Base-by-base conservation (phyloP, 2,329 filamentous ascomycete genomes). In the Arthrobotrys pseudoclavata region DNA sequence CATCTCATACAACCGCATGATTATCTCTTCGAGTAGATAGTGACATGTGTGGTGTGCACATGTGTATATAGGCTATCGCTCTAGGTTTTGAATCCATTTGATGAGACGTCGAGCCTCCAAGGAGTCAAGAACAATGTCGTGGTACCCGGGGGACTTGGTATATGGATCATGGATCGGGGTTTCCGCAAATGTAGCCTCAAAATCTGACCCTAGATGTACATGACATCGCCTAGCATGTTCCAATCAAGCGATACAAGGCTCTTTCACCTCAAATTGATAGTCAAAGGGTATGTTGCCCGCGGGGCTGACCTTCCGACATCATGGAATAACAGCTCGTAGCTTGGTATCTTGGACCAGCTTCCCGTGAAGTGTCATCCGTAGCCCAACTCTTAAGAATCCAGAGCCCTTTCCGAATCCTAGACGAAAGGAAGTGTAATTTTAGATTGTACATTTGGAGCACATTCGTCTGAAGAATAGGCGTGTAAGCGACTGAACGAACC, bases 401-500 rank as follows among this genome's bases (percentile, higher is more conserved):
- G n/a, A 3, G 5, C 4, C 42, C 42, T 12, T 47, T 47, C 9
- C 42, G 15, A 20, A 47, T n/a, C 9, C 18, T 47, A 5, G 18
- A 55, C 29, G 22, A 12, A 4, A 55, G 12, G 29, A 7, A 5
- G 13, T 34, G 50, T 6, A 2, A 29, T 55, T 15, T 18, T 2
- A 55, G 18, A 55, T 55, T 15, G 50, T 29, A 15, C 13, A 15
- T 26, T 22, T 34, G 22, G 12, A 55, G 18, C 2, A 34, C 15
- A 7, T 47, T 12, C 15, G 42, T 47, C 18, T 20, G 42, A 20
- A 70, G 29, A 26, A 70, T 20, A 1, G 67, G 67, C 1, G 67
- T 70, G 20, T 70, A 62, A 2, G 67, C 67, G 3, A 55, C 61
- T 3, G 67, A 62, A 9, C 67, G 24, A 18, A 70, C 12, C 1